Percentiles rank a stretch among this genome's conserved stretches.
Conservation (phyloP, 2,329 filamentous ascomycete genomes). For the Tolypocladium inflatum region DNA sequence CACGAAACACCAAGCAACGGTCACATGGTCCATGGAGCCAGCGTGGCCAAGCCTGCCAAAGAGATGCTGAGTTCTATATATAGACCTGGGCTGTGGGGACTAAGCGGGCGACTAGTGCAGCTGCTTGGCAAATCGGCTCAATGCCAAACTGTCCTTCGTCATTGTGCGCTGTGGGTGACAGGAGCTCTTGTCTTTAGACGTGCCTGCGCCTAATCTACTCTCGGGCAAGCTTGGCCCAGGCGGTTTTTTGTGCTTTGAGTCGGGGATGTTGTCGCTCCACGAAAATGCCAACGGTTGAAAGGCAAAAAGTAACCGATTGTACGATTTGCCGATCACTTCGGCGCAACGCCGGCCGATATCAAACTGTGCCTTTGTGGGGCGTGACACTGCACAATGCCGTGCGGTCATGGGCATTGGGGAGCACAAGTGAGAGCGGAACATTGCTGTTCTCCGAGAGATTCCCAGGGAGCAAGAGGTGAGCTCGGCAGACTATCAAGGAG, state of each 20-base stretch:
- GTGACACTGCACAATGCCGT: not conserved
- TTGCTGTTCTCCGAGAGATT: not conserved
- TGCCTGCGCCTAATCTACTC: not conserved
- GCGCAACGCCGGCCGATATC: constrained; percentile 3
- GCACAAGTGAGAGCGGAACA: not conserved
- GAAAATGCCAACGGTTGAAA: not conserved
- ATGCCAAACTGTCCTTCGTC: not conserved
- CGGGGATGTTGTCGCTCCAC: not conserved
- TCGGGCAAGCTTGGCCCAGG: not conserved
- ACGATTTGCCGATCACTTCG: not conserved
- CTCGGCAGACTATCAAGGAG: not conserved
- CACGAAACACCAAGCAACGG: not conserved
- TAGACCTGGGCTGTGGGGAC: not conserved
- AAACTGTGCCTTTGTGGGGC: not conserved
- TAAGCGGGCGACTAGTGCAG: not conserved
- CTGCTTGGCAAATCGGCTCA: not conserved
- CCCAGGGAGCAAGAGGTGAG: not conserved
- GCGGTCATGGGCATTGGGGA: not conserved
- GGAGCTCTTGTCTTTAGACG: not conserved
- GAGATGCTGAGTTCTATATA: not conserved
- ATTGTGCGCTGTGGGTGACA: not conserved
- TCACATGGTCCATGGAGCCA: not conserved
- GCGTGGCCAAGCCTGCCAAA: not conserved
- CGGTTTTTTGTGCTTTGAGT: not conserved
- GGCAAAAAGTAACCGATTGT: not conserved